These are phyloP conservation scores for Diaporthe longicolla DNA, from an alignment of 2,329 filamentous ascomycete genomes.

Conservation along the genomic window DNA sequence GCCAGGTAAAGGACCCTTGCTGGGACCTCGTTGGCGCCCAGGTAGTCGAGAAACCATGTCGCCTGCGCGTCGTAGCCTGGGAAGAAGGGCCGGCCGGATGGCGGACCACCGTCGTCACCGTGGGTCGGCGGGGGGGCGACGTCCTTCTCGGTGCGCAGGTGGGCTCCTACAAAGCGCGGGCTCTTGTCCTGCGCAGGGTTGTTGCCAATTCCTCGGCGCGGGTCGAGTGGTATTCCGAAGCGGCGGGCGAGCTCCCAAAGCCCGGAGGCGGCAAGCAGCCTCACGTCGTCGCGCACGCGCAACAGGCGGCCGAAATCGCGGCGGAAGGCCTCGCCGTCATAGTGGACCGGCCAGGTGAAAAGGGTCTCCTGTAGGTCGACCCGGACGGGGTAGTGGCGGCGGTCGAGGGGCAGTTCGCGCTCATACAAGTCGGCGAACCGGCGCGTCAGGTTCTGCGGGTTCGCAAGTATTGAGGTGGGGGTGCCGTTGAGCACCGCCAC, in stretches of 20 bases:
- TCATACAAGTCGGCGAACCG: slow-evolving; percentile 49
- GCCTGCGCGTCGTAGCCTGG: slow-evolving; percentile 53
- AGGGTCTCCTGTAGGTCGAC: slow-evolving; percentile 50
- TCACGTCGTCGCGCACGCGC: slow-evolving; percentile 52
- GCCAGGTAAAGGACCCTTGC: slow-evolving; percentile 58
- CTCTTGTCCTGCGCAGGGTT: slow-evolving; percentile 34
- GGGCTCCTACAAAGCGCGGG: slow-evolving; percentile 51
- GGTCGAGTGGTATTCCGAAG: slow-evolving; percentile 48
- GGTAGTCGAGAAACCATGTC: slow-evolving; percentile 50
- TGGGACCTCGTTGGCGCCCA: slow-evolving; percentile 45
- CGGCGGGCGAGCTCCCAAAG: slow-evolving; percentile 52
- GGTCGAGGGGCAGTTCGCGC: slow-evolving; percentile 46
- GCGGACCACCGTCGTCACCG: slow-evolving; percentile 1
- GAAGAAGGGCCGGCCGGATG: slow-evolving; percentile 40
- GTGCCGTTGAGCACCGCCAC: slow-evolving; percentile 41
- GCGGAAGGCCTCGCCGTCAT: slow-evolving; percentile 48
- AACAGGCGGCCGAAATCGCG: slow-evolving; percentile 57
- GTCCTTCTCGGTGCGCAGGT: slow-evolving; percentile 55
- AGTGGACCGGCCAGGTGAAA: slow-evolving; percentile 52
- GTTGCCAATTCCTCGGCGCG: slow-evolving; percentile 45
- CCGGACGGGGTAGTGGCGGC: slow-evolving; percentile 51
- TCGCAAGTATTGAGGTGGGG: slow-evolving; percentile 47
- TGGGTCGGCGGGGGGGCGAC: slow-evolving; percentile 30
- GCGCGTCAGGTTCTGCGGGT: slow-evolving; percentile 43
- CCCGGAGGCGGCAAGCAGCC: slow-evolving; percentile 52